A percentile compares a stretch with the other conserved stretches of the same genome.
Evolutionary conservation across 495 filamentous ascomycete genomes (phyloP).

Genomic region (Daldinia childiae): DNA sequence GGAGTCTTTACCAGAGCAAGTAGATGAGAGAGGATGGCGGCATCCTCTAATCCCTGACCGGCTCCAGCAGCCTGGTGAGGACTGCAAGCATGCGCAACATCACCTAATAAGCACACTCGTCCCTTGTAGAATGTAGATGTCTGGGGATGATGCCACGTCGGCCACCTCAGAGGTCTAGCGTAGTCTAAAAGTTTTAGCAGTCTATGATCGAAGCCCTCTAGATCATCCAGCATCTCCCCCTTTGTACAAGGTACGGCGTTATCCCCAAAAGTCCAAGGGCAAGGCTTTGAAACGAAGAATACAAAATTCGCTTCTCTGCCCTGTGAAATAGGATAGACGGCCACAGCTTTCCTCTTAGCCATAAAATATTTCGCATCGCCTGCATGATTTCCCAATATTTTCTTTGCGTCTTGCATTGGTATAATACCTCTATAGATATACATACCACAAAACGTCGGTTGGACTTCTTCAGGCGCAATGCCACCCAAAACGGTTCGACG

Average conservation of each 20-base stretch:
- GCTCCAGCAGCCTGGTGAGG: slow-evolving; percentile 71
- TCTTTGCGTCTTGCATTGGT: slow-evolving; percentile 58
- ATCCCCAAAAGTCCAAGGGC: slow-evolving; percentile 26
- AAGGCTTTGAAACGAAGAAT: slow-evolving; percentile 26
- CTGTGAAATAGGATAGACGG: slow-evolving; percentile 67
- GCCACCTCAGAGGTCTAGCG: slow-evolving; percentile 61
- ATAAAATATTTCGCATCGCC: slow-evolving; percentile 63
- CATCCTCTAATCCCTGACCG: slow-evolving; percentile 69
- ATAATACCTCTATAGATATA: slow-evolving; percentile 66
- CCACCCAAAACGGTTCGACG: slow-evolving; percentile 54
- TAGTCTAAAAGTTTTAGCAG: slow-evolving; percentile 39
- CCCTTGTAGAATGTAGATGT: slow-evolving; percentile 61
- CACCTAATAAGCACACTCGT: slow-evolving; percentile 64
- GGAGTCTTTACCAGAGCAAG: slow-evolving; percentile 44
- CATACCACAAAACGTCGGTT: slow-evolving; percentile 36
- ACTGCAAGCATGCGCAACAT: slow-evolving; percentile 69
- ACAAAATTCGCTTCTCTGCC: slow-evolving; percentile 53
- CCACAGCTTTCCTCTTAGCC: slow-evolving; percentile 59
- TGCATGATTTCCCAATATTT: slow-evolving; percentile 63
- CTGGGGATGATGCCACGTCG: slow-evolving; percentile 66
- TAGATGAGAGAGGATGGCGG: slow-evolving; percentile 61
- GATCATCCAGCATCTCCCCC: slow-evolving; percentile 42
- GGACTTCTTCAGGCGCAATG: slow-evolving; percentile 47
- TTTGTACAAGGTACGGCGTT: slow-evolving; percentile 31
- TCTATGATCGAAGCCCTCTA: slow-evolving; percentile 39